Evolutionary conservation across 805 yeast genomes (phyloP).

Genomic region (Starmerella khaoyaiensis): DNA sequence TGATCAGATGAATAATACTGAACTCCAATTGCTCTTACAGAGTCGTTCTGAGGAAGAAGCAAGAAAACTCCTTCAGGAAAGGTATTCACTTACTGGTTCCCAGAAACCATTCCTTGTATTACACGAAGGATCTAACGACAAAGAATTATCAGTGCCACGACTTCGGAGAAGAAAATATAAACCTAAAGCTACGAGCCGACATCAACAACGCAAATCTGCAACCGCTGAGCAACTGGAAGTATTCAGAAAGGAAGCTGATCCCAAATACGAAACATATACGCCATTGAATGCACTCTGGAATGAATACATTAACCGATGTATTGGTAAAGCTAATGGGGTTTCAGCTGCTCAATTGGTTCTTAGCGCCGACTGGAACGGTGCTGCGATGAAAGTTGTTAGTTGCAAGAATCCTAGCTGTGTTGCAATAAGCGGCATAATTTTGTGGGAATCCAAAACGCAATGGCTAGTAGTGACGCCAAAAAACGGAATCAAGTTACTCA

Average conservation of each 20-base stretch:
- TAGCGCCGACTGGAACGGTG: slow-evolving; percentile 72
- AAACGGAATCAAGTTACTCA: slow-evolving; percentile 35
- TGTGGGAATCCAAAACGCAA: slow-evolving; percentile 70
- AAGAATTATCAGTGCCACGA: neutral
- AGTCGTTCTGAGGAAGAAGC: slow-evolving; percentile 26
- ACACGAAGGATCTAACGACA: slow-evolving; percentile 14
- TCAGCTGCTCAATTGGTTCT: slow-evolving; percentile 35
- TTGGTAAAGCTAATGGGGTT: slow-evolving; percentile 24
- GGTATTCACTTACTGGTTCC: slow-evolving; percentile 29
- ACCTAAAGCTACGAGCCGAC: slow-evolving; percentile 1
- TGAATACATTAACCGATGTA: slow-evolving; percentile 46
- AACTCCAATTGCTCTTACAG: slow-evolving; percentile 22
- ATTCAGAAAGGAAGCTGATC: slow-evolving; percentile 12
- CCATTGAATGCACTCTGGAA: slow-evolving; percentile 60
- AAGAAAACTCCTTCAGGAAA: slow-evolving; percentile 27
- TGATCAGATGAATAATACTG: slow-evolving; percentile 19
- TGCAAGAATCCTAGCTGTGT: slow-evolving; percentile 44
- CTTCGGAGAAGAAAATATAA: slow-evolving; percentile 13
- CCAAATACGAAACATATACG: slow-evolving; percentile 37
- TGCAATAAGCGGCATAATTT: slow-evolving; percentile 60
- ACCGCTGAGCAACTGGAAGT: slow-evolving; percentile 30
- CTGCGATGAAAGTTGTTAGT: slow-evolving; percentile 45
- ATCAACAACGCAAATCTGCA: slow-evolving; percentile 23
- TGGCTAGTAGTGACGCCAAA: slow-evolving; percentile 49
- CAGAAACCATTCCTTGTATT: slow-evolving; percentile 29